These are phyloP conservation scores for Astrocystis sublimbata DNA, from an alignment of 495 filamentous ascomycete genomes.

Conservation along the genomic window DNA sequence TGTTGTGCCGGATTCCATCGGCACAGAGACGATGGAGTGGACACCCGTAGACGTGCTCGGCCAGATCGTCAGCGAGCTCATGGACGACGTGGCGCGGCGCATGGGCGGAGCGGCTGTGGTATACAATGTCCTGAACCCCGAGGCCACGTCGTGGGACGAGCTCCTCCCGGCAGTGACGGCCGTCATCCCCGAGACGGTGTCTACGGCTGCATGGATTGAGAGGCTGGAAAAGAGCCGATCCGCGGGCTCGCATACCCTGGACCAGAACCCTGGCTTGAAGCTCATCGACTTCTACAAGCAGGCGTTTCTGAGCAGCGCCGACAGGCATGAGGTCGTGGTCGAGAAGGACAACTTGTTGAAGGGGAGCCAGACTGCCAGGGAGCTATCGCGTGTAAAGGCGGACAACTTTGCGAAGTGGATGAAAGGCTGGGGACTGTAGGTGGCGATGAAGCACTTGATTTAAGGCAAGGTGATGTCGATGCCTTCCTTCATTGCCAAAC, in stretches of 20 bases:
- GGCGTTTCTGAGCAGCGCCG: slow-evolving; percentile 21
- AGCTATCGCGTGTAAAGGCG: slow-evolving; percentile 23
- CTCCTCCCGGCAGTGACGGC: slow-evolving; percentile 26
- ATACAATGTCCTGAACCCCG: slow-evolving; percentile 31
- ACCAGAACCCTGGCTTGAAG: slow-evolving; percentile 29
- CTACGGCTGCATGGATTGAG: slow-evolving; percentile 26
- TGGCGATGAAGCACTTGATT: background rate
- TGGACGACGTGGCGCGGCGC: slow-evolving; percentile 20
- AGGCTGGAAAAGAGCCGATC: slow-evolving; percentile 23
- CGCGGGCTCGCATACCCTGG: slow-evolving; percentile 11
- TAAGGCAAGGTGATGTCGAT: background rate
- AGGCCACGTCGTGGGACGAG: slow-evolving; percentile 18
- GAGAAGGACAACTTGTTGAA: slow-evolving; percentile 21
- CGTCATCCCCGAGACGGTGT: slow-evolving; percentile 12
- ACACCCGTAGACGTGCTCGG: slow-evolving; percentile 28
- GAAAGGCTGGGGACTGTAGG: slow-evolving; percentile 27
- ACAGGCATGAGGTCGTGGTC: slow-evolving; percentile 18
- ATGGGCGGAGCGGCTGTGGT: slow-evolving; percentile 19
- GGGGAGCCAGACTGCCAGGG: slow-evolving; percentile 28
- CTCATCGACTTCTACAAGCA: slow-evolving; percentile 30
- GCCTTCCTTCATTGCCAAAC: background rate
- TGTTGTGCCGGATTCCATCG: slow-evolving; percentile 21
- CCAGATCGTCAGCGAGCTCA: slow-evolving; percentile 25
- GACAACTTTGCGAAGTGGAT: slow-evolving; percentile 33
- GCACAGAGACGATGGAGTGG: slow-evolving; percentile 28